Evolutionary conservation across 2,329 filamentous ascomycete species (phyloP).

Genomic region (Plenodomus biglobosus): DNA sequence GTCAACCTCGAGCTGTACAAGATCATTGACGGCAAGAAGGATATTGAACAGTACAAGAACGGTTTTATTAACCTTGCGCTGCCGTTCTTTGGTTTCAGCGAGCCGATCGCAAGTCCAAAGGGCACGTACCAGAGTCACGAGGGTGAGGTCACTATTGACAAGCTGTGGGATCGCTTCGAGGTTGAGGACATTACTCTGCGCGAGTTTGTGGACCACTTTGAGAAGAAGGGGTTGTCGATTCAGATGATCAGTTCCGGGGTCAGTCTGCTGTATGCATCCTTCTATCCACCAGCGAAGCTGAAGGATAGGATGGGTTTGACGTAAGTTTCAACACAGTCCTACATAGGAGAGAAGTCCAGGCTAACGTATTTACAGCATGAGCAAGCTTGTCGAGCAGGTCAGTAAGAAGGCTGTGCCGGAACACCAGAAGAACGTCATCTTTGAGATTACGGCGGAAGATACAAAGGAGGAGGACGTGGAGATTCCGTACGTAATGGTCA

Average conservation of each 20-base stretch:
- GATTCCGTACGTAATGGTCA: conserved; percentile 94
- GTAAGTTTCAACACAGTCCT: conserved; percentile 51
- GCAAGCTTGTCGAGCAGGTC: conserved; percentile 81
- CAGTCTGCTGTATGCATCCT: conserved; percentile 88
- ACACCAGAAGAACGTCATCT: conserved; percentile 94
- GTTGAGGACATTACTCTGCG: conserved; percentile 79
- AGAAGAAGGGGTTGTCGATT: conserved; percentile 74
- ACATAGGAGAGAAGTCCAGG: not conserved
- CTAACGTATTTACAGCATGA: conserved; percentile 64
- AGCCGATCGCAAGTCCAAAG: conserved; percentile 92
- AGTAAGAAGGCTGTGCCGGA: conserved; percentile 89
- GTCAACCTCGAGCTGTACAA: conserved; percentile 95
- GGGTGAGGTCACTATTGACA: conserved; percentile 81
- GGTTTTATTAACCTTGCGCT: conserved; percentile 95
- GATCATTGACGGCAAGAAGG: conserved; percentile 91
- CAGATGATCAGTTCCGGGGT: conserved; percentile 98
- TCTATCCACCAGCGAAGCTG: conserved; percentile 80
- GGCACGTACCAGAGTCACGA: conserved; percentile 80
- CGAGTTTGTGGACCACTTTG: conserved; percentile 81
- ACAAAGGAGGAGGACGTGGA: conserved; percentile 89
- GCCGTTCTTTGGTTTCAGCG: conserved; percentile 97
- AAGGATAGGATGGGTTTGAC: conserved; percentile 77
- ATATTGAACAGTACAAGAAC: conserved; percentile 99
- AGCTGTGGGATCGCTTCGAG: conserved; percentile 98
- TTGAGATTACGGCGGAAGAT: conserved; percentile 91